These are phyloP conservation scores for Skeletonema tropicum DNA, from an alignment of 108 stramenopile genomes.

Conservation along the genomic window DNA sequence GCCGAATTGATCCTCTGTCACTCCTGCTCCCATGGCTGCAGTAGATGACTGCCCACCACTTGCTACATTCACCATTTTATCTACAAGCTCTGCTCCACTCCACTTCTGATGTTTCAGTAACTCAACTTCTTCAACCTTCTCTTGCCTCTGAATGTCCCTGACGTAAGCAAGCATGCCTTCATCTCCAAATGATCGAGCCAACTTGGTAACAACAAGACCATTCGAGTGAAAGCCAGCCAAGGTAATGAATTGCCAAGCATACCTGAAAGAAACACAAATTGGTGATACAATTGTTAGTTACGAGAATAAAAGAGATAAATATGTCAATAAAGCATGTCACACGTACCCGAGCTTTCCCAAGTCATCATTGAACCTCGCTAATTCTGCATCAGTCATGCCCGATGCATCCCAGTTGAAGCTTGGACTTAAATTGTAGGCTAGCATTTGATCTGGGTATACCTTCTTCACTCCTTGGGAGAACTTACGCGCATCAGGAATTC, in stretches of 20 bases:
- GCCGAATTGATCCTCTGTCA: conserved; percentile 89
- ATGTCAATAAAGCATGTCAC: conserved; percentile 65
- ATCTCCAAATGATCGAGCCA: conserved; percentile 88
- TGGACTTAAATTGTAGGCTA: conserved; percentile 95
- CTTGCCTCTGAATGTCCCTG: conserved; percentile 91
- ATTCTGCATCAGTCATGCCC: conserved; percentile 84
- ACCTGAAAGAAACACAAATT: conserved; percentile 15
- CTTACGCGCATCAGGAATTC: conserved; percentile 79
- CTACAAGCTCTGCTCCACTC: conserved; percentile 95
- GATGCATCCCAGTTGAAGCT: conserved; percentile 97
- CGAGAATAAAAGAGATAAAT: neutral
- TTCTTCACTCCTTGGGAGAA: conserved; percentile 79
- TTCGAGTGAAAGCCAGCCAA: conserved; percentile 96
- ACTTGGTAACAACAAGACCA: conserved; percentile 87
- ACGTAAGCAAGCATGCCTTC: conserved; percentile 93
- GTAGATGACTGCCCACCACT: conserved; percentile 91
- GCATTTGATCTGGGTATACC: conserved; percentile 86
- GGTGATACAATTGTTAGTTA: neutral
- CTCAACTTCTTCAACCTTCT: conserved; percentile 87
- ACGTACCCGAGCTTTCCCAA: conserved; percentile 89
- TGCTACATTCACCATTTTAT: conserved; percentile 90
- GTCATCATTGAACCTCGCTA: conserved; percentile 88
- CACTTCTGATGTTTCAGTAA: conserved; percentile 94
- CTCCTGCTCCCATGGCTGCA: conserved; percentile 92
- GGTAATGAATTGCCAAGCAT: conserved; percentile 96